Evolutionary conservation across 2,329 filamentous ascomycete genomes (phyloP), one percentile per base, ranked within the genome.

Genomic region (Podosphaera aphanis): DNA sequence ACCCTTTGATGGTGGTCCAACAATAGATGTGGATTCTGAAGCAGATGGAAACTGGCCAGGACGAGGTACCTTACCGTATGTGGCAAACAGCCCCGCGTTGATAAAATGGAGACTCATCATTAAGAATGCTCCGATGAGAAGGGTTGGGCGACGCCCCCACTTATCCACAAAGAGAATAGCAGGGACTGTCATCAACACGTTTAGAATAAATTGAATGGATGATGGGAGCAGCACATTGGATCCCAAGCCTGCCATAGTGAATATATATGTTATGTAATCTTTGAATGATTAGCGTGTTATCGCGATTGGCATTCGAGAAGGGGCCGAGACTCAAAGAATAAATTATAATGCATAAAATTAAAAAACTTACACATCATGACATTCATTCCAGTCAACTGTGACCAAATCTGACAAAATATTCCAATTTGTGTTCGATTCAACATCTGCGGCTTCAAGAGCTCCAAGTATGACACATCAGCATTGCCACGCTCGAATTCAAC

Each of bases 161-260:
- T 68, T 66, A 53, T 90, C 82, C 54, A 86, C 71, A 64, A 66
- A 86, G 47, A 86, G 61, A 20, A 88, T 68, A 1, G 81, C 81
- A 0, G 80, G 79, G 2, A 86, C 59, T 0, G 83, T 88, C 75
- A 83, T 82, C 45, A 77, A 49, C 1, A 88, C 81, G 59, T 86
- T 86, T 65, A 88, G 83, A 53, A 85, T 68, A 58, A 81, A 83
- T 56, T 82, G 74, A 50, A 83, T 82, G 8, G 71, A 74, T 16
- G 74, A 79, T 6, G 78, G 70, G 39, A 81, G 60, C 7, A 83
- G 67, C 33, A 74, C 69, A 45, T 66, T 68, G 52, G 72, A 65
- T 2, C 68, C 69, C 8, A 79, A 64, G 8, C 77, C 77, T 15
- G 78, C 77, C 79, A 83, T 83, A 10, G 66, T 66, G 59, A 83